Evolutionary conservation across 2,329 filamentous ascomycete species (phyloP).

Genomic region (Curvularia eragrostidis): DNA sequence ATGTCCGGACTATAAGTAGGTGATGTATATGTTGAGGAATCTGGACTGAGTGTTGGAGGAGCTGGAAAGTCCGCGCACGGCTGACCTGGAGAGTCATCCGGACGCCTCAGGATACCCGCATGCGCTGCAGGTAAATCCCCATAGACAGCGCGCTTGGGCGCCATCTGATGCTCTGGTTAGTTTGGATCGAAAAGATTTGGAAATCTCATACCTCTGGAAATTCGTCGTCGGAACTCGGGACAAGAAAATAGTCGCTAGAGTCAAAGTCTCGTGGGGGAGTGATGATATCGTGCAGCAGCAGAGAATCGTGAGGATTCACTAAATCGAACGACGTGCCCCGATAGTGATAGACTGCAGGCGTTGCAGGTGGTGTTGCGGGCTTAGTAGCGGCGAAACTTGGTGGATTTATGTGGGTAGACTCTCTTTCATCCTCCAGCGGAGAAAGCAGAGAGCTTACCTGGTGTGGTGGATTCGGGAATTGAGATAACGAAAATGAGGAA

Average conservation of each 20-base stretch:
- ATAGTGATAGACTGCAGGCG: slow-evolving; percentile 49
- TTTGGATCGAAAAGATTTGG: background rate
- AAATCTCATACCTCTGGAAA: slow-evolving; percentile 26
- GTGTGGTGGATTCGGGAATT: slow-evolving; percentile 46
- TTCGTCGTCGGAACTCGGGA: slow-evolving; percentile 34
- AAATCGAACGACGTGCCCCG: slow-evolving; percentile 51
- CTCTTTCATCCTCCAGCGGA: slow-evolving; percentile 31
- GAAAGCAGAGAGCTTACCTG: slow-evolving; percentile 29
- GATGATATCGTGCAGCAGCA: slow-evolving; percentile 46
- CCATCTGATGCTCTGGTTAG: slow-evolving; percentile 34
- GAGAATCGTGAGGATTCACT: slow-evolving; percentile 49
- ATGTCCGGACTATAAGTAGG: slow-evolving; percentile 36
- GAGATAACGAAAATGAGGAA: slow-evolving; percentile 42
- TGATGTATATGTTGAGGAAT: slow-evolving; percentile 37
- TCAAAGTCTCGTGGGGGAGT: slow-evolving; percentile 48
- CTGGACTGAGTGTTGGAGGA: slow-evolving; percentile 37
- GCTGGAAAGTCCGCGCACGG: slow-evolving; percentile 29
- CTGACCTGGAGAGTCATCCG: slow-evolving; percentile 22
- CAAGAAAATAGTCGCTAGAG: slow-evolving; percentile 40
- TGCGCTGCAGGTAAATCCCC: slow-evolving; percentile 41
- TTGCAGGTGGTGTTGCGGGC: slow-evolving; percentile 46
- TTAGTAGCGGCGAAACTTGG: slow-evolving; percentile 35
- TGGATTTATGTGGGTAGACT: slow-evolving; percentile 27
- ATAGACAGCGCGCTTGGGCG: slow-evolving; percentile 40
- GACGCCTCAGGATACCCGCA: slow-evolving; percentile 36